phyloP scores from a whole-genome alignment of 106 monocot genomes.

The Dendrobium catenatum region DNA sequence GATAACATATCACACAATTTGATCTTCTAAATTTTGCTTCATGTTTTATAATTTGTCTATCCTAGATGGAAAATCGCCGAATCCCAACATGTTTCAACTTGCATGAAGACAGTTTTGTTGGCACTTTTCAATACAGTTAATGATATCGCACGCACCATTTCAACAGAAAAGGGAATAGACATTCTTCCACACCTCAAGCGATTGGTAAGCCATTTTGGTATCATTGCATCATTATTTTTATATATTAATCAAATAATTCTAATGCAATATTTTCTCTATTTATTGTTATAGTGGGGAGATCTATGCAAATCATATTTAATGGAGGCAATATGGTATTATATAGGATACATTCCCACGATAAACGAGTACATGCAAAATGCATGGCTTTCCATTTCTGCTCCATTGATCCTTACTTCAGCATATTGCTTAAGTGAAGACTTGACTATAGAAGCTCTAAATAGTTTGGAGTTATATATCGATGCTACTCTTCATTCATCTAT shows the following conservation, averaged over 20 bases:
- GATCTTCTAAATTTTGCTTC: too few species aligned
- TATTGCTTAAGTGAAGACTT: background rate
- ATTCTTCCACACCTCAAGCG: slow-evolving; percentile 1
- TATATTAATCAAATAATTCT: background rate
- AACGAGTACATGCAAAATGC: slow-evolving; percentile 17
- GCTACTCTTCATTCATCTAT: background rate
- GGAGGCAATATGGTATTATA: slow-evolving; percentile 26
- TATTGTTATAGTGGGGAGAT: slow-evolving; percentile 19
- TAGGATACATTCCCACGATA: slow-evolving; percentile 7
- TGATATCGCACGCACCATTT: slow-evolving; percentile 3
- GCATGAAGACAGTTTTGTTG: slow-evolving; percentile 22
- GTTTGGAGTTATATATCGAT: background rate
- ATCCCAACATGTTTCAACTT: slow-evolving; percentile 12
- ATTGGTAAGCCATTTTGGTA: background rate
- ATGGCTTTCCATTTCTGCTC: background rate
- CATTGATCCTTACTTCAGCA: background rate
- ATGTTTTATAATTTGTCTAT: too few species aligned
- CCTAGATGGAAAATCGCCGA: slow-evolving; percentile 26
- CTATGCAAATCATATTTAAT: slow-evolving; percentile 16
- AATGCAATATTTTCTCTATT: background rate
- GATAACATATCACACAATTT: too few species aligned
- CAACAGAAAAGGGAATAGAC: slow-evolving; percentile 5
- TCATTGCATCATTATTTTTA: background rate
- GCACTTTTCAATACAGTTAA: slow-evolving; percentile 19
- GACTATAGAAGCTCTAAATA: background rate